Evolutionary conservation across 306 rosid genomes (phyloP), one percentile per base, ranked within the genome.

Genomic region (Quercus bicolor): DNA sequence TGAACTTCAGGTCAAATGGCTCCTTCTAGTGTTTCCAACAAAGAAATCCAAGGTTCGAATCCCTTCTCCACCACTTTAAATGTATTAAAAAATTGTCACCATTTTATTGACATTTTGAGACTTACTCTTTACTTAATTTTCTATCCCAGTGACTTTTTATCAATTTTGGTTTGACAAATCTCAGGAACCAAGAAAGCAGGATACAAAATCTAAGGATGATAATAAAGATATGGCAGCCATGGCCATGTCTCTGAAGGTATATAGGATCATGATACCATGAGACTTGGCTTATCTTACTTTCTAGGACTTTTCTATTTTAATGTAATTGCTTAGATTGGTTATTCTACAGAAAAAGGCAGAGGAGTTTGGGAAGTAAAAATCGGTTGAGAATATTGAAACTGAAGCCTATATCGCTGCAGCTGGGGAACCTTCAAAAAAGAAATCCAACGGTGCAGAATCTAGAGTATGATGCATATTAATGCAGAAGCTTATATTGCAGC

Each of bases 341-440:
- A 13, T 2, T 74, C 45, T 29, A 70, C 90, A 92, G 97, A 70
- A 87, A 87, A 94, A 89, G 74, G 75, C 90, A 0, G 88, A 85
- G 88, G 90, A 84, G 85, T 85, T 34, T 34, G 9, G 9, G 43
- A 34, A 6, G 43, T 0, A 6, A 34, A 34, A 34, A 34, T 34
- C 9, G 81, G 9, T 55, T 23, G 97, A 88, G 73, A 88, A 80
- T 51, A 76, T 92, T 72, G 76, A 86, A 79, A 86, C 92, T 0
- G 93, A 89, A 78, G 75, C 85, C 7, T 94, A 91, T 75, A 72
- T 91, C 33, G 85, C 90, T 11, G 87, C 82, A 66, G 77, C 92
- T 5, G 80, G 91, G 13, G 88, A 84, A 23, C 88, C 85, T 69
- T 68, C 83, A 5, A 81, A 75, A 77, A 94, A 88, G 95, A 94